These are phyloP conservation scores for Globisporangium camurandrum DNA, from an alignment of 352 stramenopile species.

Conservation along the genomic window DNA sequence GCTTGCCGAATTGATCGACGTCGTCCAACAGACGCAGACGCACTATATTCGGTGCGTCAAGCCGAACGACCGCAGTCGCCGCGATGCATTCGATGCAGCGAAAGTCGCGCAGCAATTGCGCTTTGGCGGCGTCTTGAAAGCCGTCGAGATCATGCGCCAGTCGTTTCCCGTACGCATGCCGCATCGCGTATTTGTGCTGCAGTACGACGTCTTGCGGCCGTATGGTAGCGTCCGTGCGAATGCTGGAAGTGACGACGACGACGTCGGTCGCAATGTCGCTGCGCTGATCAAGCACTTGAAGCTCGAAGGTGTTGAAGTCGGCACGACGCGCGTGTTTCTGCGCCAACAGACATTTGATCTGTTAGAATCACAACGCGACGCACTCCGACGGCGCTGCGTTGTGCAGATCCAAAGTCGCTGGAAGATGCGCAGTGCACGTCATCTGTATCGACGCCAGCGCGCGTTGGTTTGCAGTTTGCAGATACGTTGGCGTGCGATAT, in stretches of 20 bases:
- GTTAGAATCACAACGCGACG: conserved; percentile 42
- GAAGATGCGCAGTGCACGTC: conserved; percentile 22
- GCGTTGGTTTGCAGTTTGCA: conserved; percentile 37
- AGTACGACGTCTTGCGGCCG: conserved; percentile 29
- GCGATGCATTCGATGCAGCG: conserved; percentile 82
- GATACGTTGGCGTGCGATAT: conserved; percentile 45
- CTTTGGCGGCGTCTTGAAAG: conserved; percentile 81
- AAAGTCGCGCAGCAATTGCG: conserved; percentile 75
- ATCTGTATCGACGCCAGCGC: conserved; percentile 24
- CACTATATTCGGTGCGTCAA: conserved; percentile 99
- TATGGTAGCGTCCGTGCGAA: not conserved
- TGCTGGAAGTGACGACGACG: no score
- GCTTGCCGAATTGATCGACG: conserved; percentile 87
- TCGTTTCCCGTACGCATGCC: conserved; percentile 78
- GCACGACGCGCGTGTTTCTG: conserved; percentile 67
- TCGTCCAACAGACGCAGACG: conserved; percentile 92
- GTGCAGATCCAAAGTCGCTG: conserved; percentile 46
- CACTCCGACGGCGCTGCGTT: conserved; percentile 17
- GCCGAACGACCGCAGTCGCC: conserved; percentile 92
- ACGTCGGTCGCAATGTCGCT: conserved; percentile 13
- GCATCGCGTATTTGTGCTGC: conserved; percentile 54
- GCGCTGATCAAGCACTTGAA: conserved; percentile 27
- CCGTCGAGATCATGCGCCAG: conserved; percentile 77
- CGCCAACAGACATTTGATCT: conserved; percentile 52
- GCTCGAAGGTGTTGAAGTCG: conserved; percentile 42